These are phyloP conservation scores for Colletotrichum tabaci DNA, from an alignment of 2,329 filamentous ascomycete genomes.

Conservation along the genomic window DNA sequence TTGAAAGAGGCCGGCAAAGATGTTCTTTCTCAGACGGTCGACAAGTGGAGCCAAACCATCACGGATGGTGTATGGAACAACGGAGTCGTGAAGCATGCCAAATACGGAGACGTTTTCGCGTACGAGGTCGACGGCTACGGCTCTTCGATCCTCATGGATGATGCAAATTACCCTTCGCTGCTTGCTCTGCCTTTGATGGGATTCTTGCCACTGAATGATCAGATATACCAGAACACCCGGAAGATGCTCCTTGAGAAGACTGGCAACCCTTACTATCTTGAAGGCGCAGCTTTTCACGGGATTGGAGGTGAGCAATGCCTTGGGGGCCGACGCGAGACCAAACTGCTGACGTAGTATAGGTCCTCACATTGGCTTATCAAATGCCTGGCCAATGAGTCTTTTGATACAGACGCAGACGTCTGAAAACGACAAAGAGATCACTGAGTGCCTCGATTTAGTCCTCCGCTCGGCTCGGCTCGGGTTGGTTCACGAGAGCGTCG, in stretches of 20 bases:
- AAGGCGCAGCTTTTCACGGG: conserved; percentile 82
- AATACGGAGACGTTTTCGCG: conserved; percentile 85
- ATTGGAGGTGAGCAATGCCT: conserved; percentile 79
- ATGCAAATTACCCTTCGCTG: conserved; percentile 88
- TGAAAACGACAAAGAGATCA: conserved; percentile 87
- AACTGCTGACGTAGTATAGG: conserved; percentile 50
- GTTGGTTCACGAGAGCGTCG: conserved; percentile 91
- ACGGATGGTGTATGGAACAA: conserved; percentile 86
- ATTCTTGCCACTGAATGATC: conserved; percentile 76
- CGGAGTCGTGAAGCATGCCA: conserved; percentile 82
- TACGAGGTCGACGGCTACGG: conserved; percentile 93
- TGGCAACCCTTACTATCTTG: conserved; percentile 91
- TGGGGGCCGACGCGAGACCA: too few species aligned
- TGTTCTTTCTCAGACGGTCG: conserved; percentile 69
- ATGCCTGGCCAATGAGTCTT: conserved; percentile 98
- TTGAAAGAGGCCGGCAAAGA: conserved; percentile 74
- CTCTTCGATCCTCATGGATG: conserved; percentile 87
- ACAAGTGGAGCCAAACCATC: conserved; percentile 74
- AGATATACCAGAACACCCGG: conserved; percentile 89
- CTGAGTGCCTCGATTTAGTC: conserved; percentile 79
- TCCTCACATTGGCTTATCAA: conserved; percentile 83
- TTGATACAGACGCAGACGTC: conserved; percentile 93
- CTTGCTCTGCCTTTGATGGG: conserved; percentile 85
- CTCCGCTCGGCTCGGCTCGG: conserved; percentile 83
- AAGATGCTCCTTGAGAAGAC: conserved; percentile 79